phyloP scores from a whole-genome alignment of 202 grass and related monocot species.

The Panicum virgatum region DNA sequence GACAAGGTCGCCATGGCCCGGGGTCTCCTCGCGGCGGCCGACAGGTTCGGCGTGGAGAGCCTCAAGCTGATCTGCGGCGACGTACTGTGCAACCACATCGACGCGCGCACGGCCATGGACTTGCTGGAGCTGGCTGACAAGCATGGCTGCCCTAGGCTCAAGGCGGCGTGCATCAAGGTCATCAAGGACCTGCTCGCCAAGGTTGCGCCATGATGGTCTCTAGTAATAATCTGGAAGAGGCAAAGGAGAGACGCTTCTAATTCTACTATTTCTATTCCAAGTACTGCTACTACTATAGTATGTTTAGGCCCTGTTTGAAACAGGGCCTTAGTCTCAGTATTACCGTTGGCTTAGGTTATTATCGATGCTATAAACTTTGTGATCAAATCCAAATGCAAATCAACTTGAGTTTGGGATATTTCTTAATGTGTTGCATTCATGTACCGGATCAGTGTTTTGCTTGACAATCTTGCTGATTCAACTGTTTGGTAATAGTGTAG shows the following conservation, averaged over 20 bases:
- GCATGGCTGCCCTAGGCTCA: neutral
- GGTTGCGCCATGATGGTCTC: too few species aligned
- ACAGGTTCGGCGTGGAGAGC: neutral
- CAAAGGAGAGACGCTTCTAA: too few species aligned
- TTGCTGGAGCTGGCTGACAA: neutral
- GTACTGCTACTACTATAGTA: too few species aligned
- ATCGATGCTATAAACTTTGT: too few species aligned
- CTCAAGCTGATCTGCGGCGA: neutral
- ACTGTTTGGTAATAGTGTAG: neutral
- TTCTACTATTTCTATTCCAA: too few species aligned
- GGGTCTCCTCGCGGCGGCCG: neutral
- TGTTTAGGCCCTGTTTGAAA: too few species aligned
- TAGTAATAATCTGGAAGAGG: too few species aligned
- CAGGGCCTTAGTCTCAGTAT: too few species aligned
- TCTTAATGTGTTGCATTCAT: neutral
- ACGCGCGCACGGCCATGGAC: neutral
- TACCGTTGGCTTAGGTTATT: too few species aligned
- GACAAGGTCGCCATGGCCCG: neutral
- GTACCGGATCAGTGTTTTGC: neutral
- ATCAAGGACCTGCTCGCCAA: neutral
- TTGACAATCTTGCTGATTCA: neutral
- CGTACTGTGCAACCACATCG: neutral
- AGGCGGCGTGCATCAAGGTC: neutral
- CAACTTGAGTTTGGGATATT: neutral
- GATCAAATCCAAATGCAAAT: neutral